Evolutionary conservation across 805 yeast species (phyloP).

Genomic region (Lipomyces yamanashiensis): DNA sequence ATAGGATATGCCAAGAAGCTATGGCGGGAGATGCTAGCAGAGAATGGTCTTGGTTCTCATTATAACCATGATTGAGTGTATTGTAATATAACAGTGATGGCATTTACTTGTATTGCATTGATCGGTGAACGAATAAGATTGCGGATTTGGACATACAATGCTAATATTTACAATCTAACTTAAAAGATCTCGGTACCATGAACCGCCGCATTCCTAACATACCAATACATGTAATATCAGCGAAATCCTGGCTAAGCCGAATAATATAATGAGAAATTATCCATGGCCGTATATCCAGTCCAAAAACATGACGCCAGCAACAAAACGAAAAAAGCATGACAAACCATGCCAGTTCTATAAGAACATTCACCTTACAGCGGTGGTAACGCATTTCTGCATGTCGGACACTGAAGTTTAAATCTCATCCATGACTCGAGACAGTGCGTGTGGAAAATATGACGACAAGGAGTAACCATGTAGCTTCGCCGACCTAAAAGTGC

Average conservation of each 20-base stretch:
- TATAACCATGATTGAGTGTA: neutral
- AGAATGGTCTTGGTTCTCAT: slow-evolving; percentile 9
- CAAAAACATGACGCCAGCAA: neutral
- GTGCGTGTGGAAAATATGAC: slow-evolving; percentile 85
- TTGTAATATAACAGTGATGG: neutral
- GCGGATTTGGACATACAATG: neutral
- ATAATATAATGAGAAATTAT: too few relatives aligned
- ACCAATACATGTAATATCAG: too few relatives aligned
- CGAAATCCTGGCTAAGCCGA: too few relatives aligned
- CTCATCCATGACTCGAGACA: slow-evolving; percentile 94
- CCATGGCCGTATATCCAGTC: too few relatives aligned
- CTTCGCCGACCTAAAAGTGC: slow-evolving; percentile 44
- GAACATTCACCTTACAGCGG: slow-evolving; percentile 58
- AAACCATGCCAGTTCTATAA: neutral
- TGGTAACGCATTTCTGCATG: slow-evolving; percentile 79
- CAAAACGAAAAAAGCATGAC: neutral
- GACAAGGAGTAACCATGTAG: slow-evolving; percentile 72
- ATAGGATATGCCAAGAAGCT: neutral
- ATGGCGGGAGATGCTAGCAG: neutral
- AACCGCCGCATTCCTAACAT: neutral
- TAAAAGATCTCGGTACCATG: neutral
- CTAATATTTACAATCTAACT: neutral
- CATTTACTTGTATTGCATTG: too few relatives aligned
- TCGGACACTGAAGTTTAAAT: slow-evolving; percentile 90
- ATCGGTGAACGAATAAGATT: neutral